Percentiles rank a stretch among this genome's conserved stretches.
These are phyloP conservation scores for Iberis amara DNA, from an alignment of 441 rosid genomes.

Conservation along the genomic window DNA sequence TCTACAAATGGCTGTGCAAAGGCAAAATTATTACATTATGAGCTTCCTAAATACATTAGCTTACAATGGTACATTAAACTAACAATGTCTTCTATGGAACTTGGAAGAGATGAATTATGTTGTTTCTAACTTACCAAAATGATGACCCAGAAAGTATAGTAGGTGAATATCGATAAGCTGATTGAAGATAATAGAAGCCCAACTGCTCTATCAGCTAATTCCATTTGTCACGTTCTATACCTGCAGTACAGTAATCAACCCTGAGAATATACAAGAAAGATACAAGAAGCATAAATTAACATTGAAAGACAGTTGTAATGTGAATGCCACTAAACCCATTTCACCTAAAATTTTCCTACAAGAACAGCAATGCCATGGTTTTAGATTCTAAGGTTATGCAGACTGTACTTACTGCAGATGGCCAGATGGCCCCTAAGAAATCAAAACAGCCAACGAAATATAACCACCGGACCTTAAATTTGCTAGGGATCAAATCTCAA, in stretches of 20 bases:
- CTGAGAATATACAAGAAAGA: neutral
- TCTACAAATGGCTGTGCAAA: slow-evolving; percentile 84
- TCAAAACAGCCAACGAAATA: slow-evolving; percentile 1
- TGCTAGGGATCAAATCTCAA: slow-evolving; percentile 11
- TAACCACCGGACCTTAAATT: slow-evolving; percentile 2
- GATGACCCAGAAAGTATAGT: slow-evolving; percentile 90
- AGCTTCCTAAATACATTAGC: neutral
- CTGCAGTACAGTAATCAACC: slow-evolving; percentile 7
- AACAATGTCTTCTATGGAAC: neutral
- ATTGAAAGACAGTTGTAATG: slow-evolving; percentile 1
- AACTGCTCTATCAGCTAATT: slow-evolving; percentile 72
- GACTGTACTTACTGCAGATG: slow-evolving; percentile 10
- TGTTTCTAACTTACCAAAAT: slow-evolving; percentile 52
- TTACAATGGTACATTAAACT: slow-evolving; percentile 3
- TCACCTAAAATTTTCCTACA: slow-evolving; percentile 17
- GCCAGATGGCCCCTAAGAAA: neutral
- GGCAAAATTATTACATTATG: neutral
- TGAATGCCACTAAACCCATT: slow-evolving; percentile 3
- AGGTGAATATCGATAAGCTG: slow-evolving; percentile 78
- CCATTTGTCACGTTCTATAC: slow-evolving; percentile 42
- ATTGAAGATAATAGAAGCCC: slow-evolving; percentile 58
- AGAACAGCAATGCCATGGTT: slow-evolving; percentile 15
- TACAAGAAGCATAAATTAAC: slow-evolving; percentile 17
- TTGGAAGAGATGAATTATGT: neutral
- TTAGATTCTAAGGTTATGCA: slow-evolving; percentile 10